phyloP scores from a whole-genome alignment of 768 basidiomycete species.

The Chalciporus sphaerocephalus region DNA sequence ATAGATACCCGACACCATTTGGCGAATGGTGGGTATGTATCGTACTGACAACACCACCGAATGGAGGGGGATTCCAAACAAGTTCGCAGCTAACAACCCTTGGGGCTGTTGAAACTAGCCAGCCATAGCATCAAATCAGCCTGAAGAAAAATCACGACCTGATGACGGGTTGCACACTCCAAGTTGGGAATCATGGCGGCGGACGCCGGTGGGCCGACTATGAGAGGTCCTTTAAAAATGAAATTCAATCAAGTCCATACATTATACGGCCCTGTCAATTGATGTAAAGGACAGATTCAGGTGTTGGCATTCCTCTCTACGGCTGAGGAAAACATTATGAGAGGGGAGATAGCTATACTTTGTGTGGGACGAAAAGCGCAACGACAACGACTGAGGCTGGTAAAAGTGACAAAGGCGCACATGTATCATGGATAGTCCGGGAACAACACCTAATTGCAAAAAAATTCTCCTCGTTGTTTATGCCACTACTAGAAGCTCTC shows the following conservation, averaged over 20 bases:
- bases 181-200: too few relatives aligned
- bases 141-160: conserved; percentile 12
- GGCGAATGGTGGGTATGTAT: too few relatives aligned
- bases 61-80: too few relatives aligned
- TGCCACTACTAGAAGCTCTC: conserved; percentile 69
- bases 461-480: conserved; percentile 18
- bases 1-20: too few relatives aligned
- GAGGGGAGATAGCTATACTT: conserved; percentile 16
- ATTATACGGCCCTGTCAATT: background rate
- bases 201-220: background rate
- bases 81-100: conserved; percentile 11
- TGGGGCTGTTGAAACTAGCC: conserved; percentile 8
- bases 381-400: background rate
- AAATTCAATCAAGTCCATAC: background rate
- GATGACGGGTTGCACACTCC: too few relatives aligned
- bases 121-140: conserved; percentile 5
- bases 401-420: background rate
- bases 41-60: too few relatives aligned
- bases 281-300: conserved; percentile 12
- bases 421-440: background rate
- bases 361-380: conserved; percentile 10
- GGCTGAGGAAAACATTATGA: conserved; percentile 17
- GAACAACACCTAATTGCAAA: background rate
- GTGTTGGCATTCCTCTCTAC: conserved; percentile 14
- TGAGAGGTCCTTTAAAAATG: background rate